phyloP scores from a whole-genome alignment of 148 eudicot genomes.

The Rhododendron kiyosumense region DNA sequence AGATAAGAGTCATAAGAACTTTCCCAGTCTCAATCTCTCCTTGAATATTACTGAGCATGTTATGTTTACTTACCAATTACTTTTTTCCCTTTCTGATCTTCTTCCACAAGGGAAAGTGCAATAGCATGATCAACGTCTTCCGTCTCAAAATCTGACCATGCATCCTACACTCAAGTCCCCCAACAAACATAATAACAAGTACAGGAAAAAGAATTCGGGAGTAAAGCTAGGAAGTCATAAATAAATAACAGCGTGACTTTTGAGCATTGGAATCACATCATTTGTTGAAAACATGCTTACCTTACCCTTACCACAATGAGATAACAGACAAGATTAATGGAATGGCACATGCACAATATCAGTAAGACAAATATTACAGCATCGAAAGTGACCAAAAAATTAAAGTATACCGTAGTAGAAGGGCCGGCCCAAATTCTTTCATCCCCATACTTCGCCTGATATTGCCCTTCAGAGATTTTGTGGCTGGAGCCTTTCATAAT shows the following conservation, averaged over 20 bases:
- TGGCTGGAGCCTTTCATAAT: constrained; percentile 60
- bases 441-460: constrained; percentile 22
- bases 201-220: neutral
- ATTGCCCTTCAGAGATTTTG: constrained; percentile 53
- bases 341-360: neutral
- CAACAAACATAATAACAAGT: neutral
- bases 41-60: neutral
- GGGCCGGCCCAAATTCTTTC: neutral
- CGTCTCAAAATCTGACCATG: constrained; percentile 55
- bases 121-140: constrained; percentile 87
- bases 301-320: neutral
- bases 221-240: neutral
- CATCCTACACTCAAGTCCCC: constrained; percentile 47
- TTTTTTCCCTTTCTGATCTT: constrained; percentile 73
- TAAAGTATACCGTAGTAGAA: constrained; percentile 16
- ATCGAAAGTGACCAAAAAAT: neutral
- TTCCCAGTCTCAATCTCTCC: neutral
- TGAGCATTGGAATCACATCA: neutral
- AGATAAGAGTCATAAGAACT: neutral
- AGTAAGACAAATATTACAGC: neutral
- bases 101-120: constrained; percentile 64
- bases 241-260: neutral
- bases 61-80: constrained; percentile 51
- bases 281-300: neutral
- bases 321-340: neutral